Evolutionary conservation across 2,329 filamentous ascomycete genomes (phyloP).

Genomic region (Cercospora sp.): DNA sequence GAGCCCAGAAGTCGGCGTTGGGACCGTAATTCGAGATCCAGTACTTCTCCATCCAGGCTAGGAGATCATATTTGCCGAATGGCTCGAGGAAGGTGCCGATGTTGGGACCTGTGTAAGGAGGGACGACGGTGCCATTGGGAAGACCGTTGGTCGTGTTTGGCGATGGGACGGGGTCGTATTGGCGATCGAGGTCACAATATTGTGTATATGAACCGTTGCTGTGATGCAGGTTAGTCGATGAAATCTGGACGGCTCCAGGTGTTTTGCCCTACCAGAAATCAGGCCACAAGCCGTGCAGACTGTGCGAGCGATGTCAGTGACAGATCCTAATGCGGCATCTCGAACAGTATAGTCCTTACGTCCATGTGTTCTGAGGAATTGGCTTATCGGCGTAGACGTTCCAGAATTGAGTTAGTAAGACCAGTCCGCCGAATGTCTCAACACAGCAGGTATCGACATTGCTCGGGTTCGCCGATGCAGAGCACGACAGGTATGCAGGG

Average conservation of each 20-base stretch:
- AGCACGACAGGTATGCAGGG: constrained; percentile 51
- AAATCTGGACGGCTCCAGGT: too few species aligned
- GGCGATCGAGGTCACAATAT: constrained; percentile 65
- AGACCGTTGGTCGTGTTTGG: constrained; percentile 65
- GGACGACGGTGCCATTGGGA: constrained; percentile 53
- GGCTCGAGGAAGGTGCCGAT: constrained; percentile 60
- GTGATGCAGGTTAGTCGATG: neutral
- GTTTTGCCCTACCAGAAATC: constrained; percentile 13
- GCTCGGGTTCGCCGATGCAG: constrained; percentile 43
- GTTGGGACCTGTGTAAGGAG: constrained; percentile 58
- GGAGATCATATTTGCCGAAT: constrained; percentile 60
- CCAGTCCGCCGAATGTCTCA: constrained; percentile 64
- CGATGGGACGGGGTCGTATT: constrained; percentile 59
- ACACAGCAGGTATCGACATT: constrained; percentile 62
- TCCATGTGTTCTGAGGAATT: constrained; percentile 59
- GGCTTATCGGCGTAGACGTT: constrained; percentile 63
- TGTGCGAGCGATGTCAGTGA: neutral
- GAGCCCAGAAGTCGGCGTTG: constrained; percentile 62
- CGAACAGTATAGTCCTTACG: constrained; percentile 34
- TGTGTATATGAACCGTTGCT: constrained; percentile 61
- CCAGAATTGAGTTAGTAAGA: constrained; percentile 66
- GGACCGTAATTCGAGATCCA: constrained; percentile 61
- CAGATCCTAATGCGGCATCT: too few species aligned
- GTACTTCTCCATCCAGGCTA: constrained; percentile 65
- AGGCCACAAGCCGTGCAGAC: constrained; percentile 3